Base-by-base conservation (phyloP, 2,329 filamentous ascomycete species). In the Fusarium fujikuroi region DNA sequence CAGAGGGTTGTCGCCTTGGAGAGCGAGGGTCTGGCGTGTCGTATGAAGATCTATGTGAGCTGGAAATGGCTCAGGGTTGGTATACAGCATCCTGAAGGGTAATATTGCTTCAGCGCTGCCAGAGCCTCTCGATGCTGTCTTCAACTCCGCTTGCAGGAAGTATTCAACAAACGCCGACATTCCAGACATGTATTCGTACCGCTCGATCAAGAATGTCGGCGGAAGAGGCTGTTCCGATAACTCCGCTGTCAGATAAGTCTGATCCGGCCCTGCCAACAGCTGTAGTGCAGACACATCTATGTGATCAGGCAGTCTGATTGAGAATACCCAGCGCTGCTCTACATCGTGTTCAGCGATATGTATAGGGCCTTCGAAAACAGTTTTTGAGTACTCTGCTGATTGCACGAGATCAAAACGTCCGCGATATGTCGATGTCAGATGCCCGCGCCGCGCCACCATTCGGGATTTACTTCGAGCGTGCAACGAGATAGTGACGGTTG, bases 111-210 rank as follows among this genome's bases (percentile, higher is more conserved):
- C 58, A 14, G 10, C 18, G 1, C 9, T 25, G 2, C 15, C 15
- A 60, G 58, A 28, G 4, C 36, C 58, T 21, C 47, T 30, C 2
- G 36, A 56, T 1, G 8, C 6, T 18, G 36, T 54, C 9, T 54
- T 30, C 25, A 60, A 21, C 5, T 60, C 58, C 18, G 58, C 36
- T 9, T 60, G 36, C 7, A 56, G 1, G 21, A 36, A 60, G 15
- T 56, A 60, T 10, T 60, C 58, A 9, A 60, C 58, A 3, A 56
- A 60, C 1, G 58, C 58, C 10, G 58, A 60, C 58, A 60, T 60
- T 5, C 58, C 58, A 9, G 58, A 56, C 58, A 60, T 60, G 12
- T 56, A 60, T 8, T 60, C 58, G 19, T 60, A 60, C 10, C 36
- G 18, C 15, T 60, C 58, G 3, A 56, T 37, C 25, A 34, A 14